phyloP scores from a whole-genome alignment of 805 yeast genomes.

The Schwanniomyces occidentalis region DNA sequence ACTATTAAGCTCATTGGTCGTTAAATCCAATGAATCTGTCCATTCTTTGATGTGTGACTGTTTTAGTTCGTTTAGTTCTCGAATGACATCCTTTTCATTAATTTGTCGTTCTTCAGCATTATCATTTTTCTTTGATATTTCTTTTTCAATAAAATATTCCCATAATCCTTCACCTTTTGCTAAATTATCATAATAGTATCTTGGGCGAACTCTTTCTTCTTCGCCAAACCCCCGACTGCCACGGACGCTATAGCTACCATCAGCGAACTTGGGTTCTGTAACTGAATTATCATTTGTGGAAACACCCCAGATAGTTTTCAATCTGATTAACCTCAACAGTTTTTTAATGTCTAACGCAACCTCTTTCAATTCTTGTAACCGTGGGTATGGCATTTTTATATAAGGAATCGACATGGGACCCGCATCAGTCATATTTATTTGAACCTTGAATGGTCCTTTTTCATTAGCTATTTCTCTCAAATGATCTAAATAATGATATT shows the following conservation, averaged over 20 bases:
- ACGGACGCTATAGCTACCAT: slow-evolving; percentile 31
- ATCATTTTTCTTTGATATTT: slow-evolving; percentile 6
- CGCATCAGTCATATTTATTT: slow-evolving; percentile 28
- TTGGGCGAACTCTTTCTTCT: slow-evolving; percentile 30
- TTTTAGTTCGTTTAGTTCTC: slow-evolving; percentile 1
- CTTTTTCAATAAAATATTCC: slow-evolving; percentile 27
- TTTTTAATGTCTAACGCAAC: slow-evolving; percentile 33
- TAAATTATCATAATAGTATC: slow-evolving; percentile 23
- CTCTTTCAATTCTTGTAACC: slow-evolving; percentile 15
- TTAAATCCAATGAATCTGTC: slow-evolving; percentile 10
- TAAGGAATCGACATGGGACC: slow-evolving; percentile 32
- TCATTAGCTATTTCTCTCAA: slow-evolving; percentile 22
- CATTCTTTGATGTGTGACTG: slow-evolving; percentile 8
- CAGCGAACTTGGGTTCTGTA: slow-evolving; percentile 15
- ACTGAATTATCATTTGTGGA: slow-evolving; percentile 2
- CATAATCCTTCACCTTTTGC: slow-evolving; percentile 34
- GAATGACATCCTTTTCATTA: background rate
- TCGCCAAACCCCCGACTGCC: slow-evolving; percentile 28
- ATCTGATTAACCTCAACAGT: slow-evolving; percentile 24
- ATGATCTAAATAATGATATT: slow-evolving; percentile 20
- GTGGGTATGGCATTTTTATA: slow-evolving; percentile 25
- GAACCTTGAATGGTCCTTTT: slow-evolving; percentile 39
- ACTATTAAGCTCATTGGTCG: slow-evolving; percentile 9
- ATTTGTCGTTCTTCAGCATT: slow-evolving; percentile 3
- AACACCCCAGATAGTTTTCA: slow-evolving; percentile 30